Percentiles rank a stretch among this genome's conserved stretches.
Evolutionary conservation across 2,329 filamentous ascomycete genomes (phyloP).

Genomic region (Beauveria pseudobassiana): DNA sequence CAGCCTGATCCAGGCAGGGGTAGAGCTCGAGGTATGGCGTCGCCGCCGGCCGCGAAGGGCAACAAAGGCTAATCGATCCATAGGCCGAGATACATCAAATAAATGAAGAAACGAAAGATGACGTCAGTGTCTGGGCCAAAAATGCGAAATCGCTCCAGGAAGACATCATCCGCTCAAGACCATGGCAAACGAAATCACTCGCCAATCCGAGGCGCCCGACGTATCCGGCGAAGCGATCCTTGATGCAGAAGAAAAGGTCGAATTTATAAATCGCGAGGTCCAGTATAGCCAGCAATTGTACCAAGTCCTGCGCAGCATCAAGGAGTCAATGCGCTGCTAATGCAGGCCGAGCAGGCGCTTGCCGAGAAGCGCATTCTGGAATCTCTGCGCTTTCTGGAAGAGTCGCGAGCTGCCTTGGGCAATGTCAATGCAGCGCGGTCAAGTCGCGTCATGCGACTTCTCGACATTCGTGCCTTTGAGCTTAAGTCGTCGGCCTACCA

Average conservation of each 20-base stretch:
- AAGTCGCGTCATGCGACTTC: conserved; percentile 54
- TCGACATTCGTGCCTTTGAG: conserved; percentile 58
- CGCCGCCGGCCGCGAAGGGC: not conserved
- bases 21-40: conserved; percentile 31
- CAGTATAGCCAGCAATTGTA: conserved; percentile 52
- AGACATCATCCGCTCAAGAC: conserved; percentile 73
- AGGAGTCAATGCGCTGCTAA: conserved; percentile 53
- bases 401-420: conserved; percentile 50
- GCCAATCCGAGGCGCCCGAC: conserved; percentile 60
- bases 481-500: conserved; percentile 60
- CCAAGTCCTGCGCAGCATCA: conserved; percentile 42
- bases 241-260: conserved; percentile 45
- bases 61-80: not conserved
- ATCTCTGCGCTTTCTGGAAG: conserved; percentile 49
- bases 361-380: conserved; percentile 49
- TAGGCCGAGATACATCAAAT: conserved; percentile 62
- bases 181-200: conserved; percentile 73
- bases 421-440: conserved; percentile 53
- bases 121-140: conserved; percentile 78
- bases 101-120: conserved; percentile 68
- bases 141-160: conserved; percentile 79
- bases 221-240: conserved; percentile 44
- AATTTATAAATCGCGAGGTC: conserved; percentile 51
- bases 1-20: conserved; percentile 28
- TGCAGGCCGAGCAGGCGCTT: conserved; percentile 51